Evolutionary conservation across 164 flowering plant species (phyloP), one percentile per base, ranked within the genome.

Genomic region (Paratinospora sagittata): DNA sequence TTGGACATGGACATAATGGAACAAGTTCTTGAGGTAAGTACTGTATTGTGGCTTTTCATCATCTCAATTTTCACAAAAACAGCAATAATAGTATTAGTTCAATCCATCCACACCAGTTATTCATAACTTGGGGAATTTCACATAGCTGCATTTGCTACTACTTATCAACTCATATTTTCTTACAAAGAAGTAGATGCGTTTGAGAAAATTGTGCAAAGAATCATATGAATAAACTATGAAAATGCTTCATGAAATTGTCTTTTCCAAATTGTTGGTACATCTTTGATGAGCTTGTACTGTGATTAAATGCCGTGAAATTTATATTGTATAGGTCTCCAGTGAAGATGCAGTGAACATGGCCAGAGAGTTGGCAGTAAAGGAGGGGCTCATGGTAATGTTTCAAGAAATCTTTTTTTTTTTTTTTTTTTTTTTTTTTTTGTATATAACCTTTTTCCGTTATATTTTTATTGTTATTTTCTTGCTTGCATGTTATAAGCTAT

Each of bases 341-440:
- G 98, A 92, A 21, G 99, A 95, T 76, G 86, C 99, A 3, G 95
- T 95, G n/a, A 87, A 83, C 8, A 93, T 95, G 99, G 98, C 99
- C 0, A 87, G 98, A 73, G 76, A 89, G 70, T 81, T 95, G 79
- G 98, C 99, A 64, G 23, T 95, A 77, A 90, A 89, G 79, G 98
- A 95, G 70, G 99, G 99, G 9, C 94, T 95, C 9, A 78, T 91
- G 90, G 98, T 95, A 89, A 77, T 33, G 57, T 3, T 19, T 49
- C 16, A 13, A 63, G 6, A 14, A n/a, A n/a, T n/a, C n/a, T n/a
- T n/a, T n/a, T n/a, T n/a, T n/a, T n/a, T n/a, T n/a, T n/a, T n/a
- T n/a, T n/a, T n/a, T n/a, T n/a, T n/a, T n/a, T n/a, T n/a, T n/a
- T n/a, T 16, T 5, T 11, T 63, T 12, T 34, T 27, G 1, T 14